A percentile compares a stretch with the other conserved stretches of the same genome.
Conservation (phyloP, 306 rosid species). For the Malus sylvestris region DNA sequence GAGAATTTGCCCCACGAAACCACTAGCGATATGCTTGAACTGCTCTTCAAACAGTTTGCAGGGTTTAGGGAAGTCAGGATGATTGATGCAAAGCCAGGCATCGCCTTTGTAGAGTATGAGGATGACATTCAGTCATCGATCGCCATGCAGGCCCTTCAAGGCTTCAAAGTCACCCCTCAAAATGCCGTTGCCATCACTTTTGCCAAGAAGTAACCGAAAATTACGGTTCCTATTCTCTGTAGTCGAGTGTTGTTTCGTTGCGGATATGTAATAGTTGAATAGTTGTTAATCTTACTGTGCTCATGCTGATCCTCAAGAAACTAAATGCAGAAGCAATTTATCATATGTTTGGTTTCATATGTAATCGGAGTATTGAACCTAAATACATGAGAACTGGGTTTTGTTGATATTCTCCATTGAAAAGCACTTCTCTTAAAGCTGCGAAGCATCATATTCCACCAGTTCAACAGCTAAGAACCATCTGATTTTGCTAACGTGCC, state of each 20-base stretch:
- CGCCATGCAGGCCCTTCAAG: slow-evolving; percentile 95
- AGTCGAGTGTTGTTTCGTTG: slow-evolving; percentile 4
- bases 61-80: slow-evolving; percentile 96
- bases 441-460: background rate
- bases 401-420: background rate
- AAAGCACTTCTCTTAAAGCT: background rate
- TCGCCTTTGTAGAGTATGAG: slow-evolving; percentile 89
- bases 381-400: background rate
- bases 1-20: slow-evolving; percentile 94
- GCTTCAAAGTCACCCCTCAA: slow-evolving; percentile 91
- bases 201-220: slow-evolving; percentile 69
- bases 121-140: slow-evolving; percentile 86
- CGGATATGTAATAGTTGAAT: slow-evolving; percentile 13
- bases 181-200: slow-evolving; percentile 77
- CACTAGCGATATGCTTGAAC: slow-evolving; percentile 79
- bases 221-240: background rate
- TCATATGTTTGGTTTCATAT: slow-evolving; percentile 5
- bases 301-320: slow-evolving; percentile 25
- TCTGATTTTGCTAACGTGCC: no score
- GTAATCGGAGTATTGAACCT: background rate
- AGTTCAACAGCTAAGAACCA: background rate
- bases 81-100: slow-evolving; percentile 98
- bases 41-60: slow-evolving; percentile 90
- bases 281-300: slow-evolving; percentile 8
- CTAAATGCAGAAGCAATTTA: slow-evolving; percentile 23